A percentile compares a stretch with the other conserved stretches of the same genome.
Conservation (phyloP, 352 stramenopile species). For the Elongisporangium undulatum region DNA sequence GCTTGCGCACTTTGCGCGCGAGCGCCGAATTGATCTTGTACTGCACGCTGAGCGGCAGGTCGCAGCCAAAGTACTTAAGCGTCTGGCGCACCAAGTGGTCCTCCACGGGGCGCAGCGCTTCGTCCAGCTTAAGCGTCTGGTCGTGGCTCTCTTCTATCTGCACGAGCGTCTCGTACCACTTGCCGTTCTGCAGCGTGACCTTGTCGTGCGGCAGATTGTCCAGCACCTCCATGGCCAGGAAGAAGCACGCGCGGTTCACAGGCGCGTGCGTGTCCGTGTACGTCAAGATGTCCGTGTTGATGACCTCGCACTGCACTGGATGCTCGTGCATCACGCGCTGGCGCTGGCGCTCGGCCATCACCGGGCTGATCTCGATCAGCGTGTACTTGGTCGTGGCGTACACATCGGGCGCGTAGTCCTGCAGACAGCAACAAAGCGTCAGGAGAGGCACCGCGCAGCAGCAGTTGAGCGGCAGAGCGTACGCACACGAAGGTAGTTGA, state of each 20-base stretch:
- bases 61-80: constrained; percentile 65
- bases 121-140: constrained; percentile 18
- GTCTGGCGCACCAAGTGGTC: constrained; percentile 76
- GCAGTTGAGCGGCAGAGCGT: neutral
- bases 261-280: constrained; percentile 54
- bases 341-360: constrained; percentile 81
- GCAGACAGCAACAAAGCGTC: neutral
- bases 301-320: constrained; percentile 53
- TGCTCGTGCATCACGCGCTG: constrained; percentile 54
- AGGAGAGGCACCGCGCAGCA: neutral
- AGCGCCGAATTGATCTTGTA: constrained; percentile 59
- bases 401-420: constrained; percentile 56
- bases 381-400: constrained; percentile 85
- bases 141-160: constrained; percentile 14
- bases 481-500: constrained; percentile 72
- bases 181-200: constrained; percentile 61
- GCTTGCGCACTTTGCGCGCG: constrained; percentile 39
- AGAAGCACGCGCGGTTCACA: constrained; percentile 61
- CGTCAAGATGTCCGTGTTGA: constrained; percentile 82
- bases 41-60: constrained; percentile 54
- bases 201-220: constrained; percentile 93
- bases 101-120: constrained; percentile 43
- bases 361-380: constrained; percentile 85
- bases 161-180: constrained; percentile 76
- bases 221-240: constrained; percentile 86